phyloP scores from a whole-genome alignment of 2,329 filamentous ascomycete species.

The Dichotomopilus funicola region DNA sequence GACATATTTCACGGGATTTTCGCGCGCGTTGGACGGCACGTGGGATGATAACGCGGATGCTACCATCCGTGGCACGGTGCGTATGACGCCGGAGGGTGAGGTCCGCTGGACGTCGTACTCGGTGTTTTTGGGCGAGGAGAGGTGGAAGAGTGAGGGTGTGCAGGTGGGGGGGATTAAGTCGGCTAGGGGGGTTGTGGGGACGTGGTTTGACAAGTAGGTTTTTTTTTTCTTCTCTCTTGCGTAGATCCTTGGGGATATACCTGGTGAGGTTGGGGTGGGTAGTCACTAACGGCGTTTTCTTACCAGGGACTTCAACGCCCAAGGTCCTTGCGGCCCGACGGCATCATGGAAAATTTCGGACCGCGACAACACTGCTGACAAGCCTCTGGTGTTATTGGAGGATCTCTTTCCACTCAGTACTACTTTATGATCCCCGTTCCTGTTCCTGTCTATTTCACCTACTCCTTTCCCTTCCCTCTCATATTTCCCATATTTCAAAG shows the following conservation, averaged over 20 bases:
- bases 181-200: constrained; percentile 62
- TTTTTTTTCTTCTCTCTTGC: not conserved
- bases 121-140: constrained; percentile 56
- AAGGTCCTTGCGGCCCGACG: constrained; percentile 67
- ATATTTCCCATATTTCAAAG: too few species aligned
- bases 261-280: constrained; percentile 37
- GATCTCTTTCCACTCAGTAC: constrained; percentile 25
- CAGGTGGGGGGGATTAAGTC: constrained; percentile 64
- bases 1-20: constrained; percentile 61
- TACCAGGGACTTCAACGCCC: constrained; percentile 54
- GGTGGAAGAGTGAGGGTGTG: constrained; percentile 71
- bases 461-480: not conserved
- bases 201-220: constrained; percentile 67
- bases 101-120: constrained; percentile 68
- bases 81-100: constrained; percentile 62
- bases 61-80: constrained; percentile 55
- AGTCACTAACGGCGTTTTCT: not conserved
- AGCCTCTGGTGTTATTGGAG: constrained; percentile 26
- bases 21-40: constrained; percentile 53
- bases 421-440: not conserved
- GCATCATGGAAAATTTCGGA: constrained; percentile 72
- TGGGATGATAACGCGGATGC: constrained; percentile 66
- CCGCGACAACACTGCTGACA: constrained; percentile 26
- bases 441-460: not conserved
- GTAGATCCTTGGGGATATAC: not conserved